A percentile compares a stretch with the other conserved stretches of the same genome.
Conservation (phyloP, 2,329 filamentous ascomycete genomes). For the Pyrenophora tritici-repentis region DNA sequence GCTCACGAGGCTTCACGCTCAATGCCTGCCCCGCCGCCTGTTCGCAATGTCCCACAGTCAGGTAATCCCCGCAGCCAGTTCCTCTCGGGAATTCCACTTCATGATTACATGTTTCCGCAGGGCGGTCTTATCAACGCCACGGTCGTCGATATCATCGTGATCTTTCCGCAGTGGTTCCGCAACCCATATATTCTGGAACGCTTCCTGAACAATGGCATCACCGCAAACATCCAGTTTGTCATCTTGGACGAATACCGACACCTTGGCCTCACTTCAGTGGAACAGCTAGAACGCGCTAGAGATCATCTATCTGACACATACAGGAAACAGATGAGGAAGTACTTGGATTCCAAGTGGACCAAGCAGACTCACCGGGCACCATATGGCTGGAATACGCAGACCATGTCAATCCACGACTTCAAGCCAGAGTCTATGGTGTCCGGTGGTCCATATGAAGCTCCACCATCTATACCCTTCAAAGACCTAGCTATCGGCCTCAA, state of each 20-base stretch:
- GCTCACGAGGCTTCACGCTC: no score
- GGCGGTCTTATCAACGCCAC: constrained; percentile 20
- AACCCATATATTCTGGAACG: constrained; percentile 12
- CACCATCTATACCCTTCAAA: constrained; percentile 21
- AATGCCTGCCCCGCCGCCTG: no score
- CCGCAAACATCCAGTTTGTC: constrained; percentile 13
- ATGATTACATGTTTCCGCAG: constrained; percentile 14
- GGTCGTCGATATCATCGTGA: constrained; percentile 20
- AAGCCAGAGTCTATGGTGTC: constrained; percentile 7
- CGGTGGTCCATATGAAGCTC: background rate
- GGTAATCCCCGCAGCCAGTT: constrained; percentile 3
- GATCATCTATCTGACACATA: constrained; percentile 22
- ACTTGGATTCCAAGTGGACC: constrained; percentile 7
- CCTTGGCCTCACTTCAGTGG: background rate
- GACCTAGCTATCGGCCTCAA: constrained; percentile 24
- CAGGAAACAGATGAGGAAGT: constrained; percentile 23
- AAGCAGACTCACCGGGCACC: constrained; percentile 13
- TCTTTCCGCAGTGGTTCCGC: constrained; percentile 26
- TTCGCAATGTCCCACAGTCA: background rate
- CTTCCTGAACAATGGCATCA: constrained; percentile 25
- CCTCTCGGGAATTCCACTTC: constrained; percentile 7
- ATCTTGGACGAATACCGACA: constrained; percentile 23
- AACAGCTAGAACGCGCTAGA: constrained; percentile 10
- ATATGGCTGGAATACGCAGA: constrained; percentile 7
- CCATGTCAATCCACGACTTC: constrained; percentile 11